Percentiles rank a stretch among this genome's conserved stretches.
phyloP scores from a whole-genome alignment of 805 yeast genomes.

The Teunomyces kruisii region DNA sequence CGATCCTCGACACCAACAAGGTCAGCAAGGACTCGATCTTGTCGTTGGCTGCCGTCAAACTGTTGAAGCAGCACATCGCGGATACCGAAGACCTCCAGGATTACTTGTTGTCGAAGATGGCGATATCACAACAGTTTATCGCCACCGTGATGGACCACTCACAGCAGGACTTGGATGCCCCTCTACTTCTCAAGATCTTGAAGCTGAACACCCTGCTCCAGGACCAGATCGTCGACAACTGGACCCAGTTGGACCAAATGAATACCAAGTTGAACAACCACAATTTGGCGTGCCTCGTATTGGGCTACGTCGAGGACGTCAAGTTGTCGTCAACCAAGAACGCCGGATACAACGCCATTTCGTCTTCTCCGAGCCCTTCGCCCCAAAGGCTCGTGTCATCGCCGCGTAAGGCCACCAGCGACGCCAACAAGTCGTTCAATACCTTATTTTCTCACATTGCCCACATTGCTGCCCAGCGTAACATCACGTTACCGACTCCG shows the following conservation, averaged over 20 bases:
- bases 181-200: constrained; percentile 29
- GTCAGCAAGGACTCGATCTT: constrained; percentile 34
- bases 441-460: constrained; percentile 47
- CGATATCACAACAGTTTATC: constrained; percentile 34
- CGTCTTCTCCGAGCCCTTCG: constrained; percentile 11
- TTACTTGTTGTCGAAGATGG: constrained; percentile 30
- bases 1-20: constrained; percentile 40
- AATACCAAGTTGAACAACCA: constrained; percentile 36
- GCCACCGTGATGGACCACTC: constrained; percentile 44
- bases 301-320: constrained; percentile 49
- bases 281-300: constrained; percentile 42
- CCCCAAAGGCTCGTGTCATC: constrained; percentile 7
- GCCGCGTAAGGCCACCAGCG: constrained; percentile 3
- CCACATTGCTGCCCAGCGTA: constrained; percentile 44
- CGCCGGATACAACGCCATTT: background rate
- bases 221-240: constrained; percentile 21
- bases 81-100: constrained; percentile 30
- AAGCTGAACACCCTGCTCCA: constrained; percentile 34
- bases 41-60: constrained; percentile 26
- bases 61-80: constrained; percentile 27
- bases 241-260: constrained; percentile 29
- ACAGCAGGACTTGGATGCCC: constrained; percentile 53
- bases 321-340: constrained; percentile 19
- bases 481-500: constrained; percentile 39
- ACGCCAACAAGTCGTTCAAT: constrained; percentile 33